Evolutionary conservation across 2,329 filamentous ascomycete species (phyloP).

Genomic region (Pseudogymnoascus sp.): DNA sequence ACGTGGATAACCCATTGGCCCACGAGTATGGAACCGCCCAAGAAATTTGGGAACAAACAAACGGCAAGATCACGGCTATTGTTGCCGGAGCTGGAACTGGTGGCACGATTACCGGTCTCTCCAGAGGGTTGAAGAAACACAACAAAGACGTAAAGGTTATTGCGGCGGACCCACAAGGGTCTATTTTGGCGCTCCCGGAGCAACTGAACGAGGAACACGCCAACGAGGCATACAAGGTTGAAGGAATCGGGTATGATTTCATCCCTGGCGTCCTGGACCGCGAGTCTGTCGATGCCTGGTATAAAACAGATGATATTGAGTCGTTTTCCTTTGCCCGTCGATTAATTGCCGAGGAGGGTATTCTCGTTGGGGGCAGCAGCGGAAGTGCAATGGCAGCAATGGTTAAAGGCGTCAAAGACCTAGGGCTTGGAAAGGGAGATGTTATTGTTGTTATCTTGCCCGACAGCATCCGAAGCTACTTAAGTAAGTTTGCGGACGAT

Average conservation of each 20-base stretch:
- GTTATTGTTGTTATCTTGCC: constrained; percentile 85
- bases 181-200: constrained; percentile 78
- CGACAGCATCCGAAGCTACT: constrained; percentile 93
- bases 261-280: constrained; percentile 88
- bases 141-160: constrained; percentile 79
- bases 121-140: constrained; percentile 79
- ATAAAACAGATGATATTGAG: constrained; percentile 91
- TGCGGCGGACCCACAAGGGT: constrained; percentile 86
- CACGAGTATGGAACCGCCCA: constrained; percentile 92
- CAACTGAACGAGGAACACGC: constrained; percentile 69
- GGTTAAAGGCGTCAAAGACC: constrained; percentile 68
- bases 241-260: constrained; percentile 98
- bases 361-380: constrained; percentile 87
- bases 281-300: constrained; percentile 80
- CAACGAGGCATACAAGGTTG: constrained; percentile 90
- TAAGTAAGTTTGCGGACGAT: constrained; percentile 97
- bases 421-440: constrained; percentile 72
- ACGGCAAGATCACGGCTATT: constrained; percentile 71
- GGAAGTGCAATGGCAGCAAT: constrained; percentile 84
- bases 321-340: constrained; percentile 86
- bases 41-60: constrained; percentile 90
- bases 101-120: constrained; percentile 87
- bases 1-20: constrained; percentile 82
- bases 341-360: constrained; percentile 86
- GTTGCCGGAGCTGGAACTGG: constrained; percentile 92